Evolutionary conservation across 2,329 filamentous ascomycete genomes (phyloP), one percentile per base, ranked within the genome.

Genomic region (Epichloe bromicola): DNA sequence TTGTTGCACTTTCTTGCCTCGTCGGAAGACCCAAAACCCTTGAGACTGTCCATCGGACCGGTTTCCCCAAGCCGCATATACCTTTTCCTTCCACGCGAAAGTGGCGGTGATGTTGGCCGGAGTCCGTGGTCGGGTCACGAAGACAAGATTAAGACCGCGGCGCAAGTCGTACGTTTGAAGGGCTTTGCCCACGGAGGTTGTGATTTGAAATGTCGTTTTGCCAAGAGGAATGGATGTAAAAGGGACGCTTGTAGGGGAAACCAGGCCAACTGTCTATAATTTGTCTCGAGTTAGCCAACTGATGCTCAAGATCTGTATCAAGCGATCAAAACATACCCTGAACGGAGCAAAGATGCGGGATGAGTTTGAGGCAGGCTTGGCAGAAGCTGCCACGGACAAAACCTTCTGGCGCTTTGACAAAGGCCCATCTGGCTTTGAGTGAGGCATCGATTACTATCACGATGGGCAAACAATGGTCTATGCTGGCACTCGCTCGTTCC

Each of bases 101-200:
- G 86, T 94, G 4, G 91, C 88, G 1, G 89, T 96, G 53, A 98
- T 95, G 48, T 81, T 73, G 57, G 79, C 79, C 2, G 89, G 89
- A 0, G 90, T 96, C 66, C 95, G 86, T 1, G 94, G 93, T 48
- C 89, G 79, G 19, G 88, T 96, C 54, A 98, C 79, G 67, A 98
- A 98, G 61, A 97, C 82, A 47, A 98, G 80, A 61, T 94, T 91
- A 54, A 98, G 78, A 45, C 91, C 91, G 60, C 84, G 82, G 66
- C 86, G 88, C 55, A 98, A 72, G 65, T 98, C 93, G 71, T 98
- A 98, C 0, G 93, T 98, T 69, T 98, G 93, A 45, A 98, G 77
- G 53, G 85, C 88, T 61, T 83, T 80, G 55, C 91, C 93, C 55
- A 94, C 86, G 0, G 88, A 97, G 33, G 93, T 98, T 36, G 93